Percentiles rank a stretch among this genome's conserved stretches.
Conservation (phyloP, 768 basidiomycete genomes). For the Amanita rimosa region DNA sequence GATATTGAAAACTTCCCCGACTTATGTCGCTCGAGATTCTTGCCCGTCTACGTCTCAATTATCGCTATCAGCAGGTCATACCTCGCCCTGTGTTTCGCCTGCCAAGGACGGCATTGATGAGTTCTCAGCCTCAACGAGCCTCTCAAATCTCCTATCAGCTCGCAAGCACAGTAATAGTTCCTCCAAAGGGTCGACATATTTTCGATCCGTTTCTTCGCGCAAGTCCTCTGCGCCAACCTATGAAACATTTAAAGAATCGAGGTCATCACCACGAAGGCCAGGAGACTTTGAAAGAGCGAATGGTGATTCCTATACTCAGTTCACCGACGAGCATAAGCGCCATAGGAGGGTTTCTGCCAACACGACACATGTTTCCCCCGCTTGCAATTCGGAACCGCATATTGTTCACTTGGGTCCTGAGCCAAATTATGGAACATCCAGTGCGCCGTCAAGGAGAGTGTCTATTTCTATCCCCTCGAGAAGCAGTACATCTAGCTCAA, state of each 20-base stretch:
- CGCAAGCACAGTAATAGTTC: too few relatives aligned
- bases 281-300: background rate
- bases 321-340: background rate
- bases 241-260: background rate
- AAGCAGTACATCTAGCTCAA: background rate
- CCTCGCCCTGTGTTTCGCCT: background rate
- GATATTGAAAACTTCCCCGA: conserved; percentile 5
- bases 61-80: background rate
- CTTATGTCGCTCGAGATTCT: conserved; percentile 1
- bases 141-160: background rate
- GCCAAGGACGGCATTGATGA: background rate
- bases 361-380: background rate
- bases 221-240: background rate
- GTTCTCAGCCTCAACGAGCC: background rate
- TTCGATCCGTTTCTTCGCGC: background rate
- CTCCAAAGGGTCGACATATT: background rate
- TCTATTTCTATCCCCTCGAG: conserved; percentile 3
- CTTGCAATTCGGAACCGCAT: background rate
- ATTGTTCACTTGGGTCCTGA: conserved; percentile 4
- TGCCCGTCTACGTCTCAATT: background rate
- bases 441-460: background rate
- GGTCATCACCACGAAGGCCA: background rate
- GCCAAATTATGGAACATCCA: background rate
- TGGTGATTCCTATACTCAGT: background rate
- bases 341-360: background rate